Conservation (phyloP, 768 basidiomycete genomes). For the Udeniomyces megalosporus region DNA sequence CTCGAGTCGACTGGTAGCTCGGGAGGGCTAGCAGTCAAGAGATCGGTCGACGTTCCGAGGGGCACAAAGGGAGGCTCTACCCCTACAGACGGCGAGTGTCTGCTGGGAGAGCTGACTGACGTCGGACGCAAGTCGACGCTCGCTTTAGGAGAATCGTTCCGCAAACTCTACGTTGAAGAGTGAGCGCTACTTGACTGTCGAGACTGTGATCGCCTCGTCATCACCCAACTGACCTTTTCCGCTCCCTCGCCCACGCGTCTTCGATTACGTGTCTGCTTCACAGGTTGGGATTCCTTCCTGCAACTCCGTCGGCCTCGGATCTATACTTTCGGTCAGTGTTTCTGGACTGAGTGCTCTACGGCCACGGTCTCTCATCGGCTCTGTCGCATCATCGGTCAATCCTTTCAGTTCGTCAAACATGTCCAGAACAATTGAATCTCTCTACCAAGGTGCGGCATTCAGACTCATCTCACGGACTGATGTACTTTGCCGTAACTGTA, state of each 20-base stretch:
- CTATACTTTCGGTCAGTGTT: conserved; percentile 44
- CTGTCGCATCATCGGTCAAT: too few species aligned
- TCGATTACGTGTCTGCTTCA: not conserved
- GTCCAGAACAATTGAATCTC: conserved; percentile 38
- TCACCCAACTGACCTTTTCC: not conserved
- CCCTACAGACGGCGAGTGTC: conserved; percentile 43
- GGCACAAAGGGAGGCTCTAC: conserved; percentile 29
- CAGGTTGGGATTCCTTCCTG: conserved; percentile 52
- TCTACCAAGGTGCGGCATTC: too few species aligned
- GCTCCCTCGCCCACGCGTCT: not conserved
- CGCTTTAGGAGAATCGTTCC: conserved; percentile 43
- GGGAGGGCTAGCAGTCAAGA: conserved; percentile 32
- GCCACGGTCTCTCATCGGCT: too few species aligned
- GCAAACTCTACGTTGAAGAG: conserved; percentile 53
- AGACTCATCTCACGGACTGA: too few species aligned
- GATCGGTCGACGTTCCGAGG: conserved; percentile 6
- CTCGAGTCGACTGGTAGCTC: conserved; percentile 19
- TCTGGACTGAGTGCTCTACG: not conserved
- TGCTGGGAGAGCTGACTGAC: conserved; percentile 58
- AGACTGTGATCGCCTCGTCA: not conserved
- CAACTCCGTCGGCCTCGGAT: conserved; percentile 34
- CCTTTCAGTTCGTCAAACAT: conserved; percentile 46
- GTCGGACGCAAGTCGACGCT: conserved; percentile 54
- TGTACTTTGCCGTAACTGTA: too few species aligned
- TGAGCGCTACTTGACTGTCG: conserved; percentile 22